These are phyloP conservation scores for Calocybe cyanea DNA, from an alignment of 768 basidiomycete genomes.

Conservation along the genomic window DNA sequence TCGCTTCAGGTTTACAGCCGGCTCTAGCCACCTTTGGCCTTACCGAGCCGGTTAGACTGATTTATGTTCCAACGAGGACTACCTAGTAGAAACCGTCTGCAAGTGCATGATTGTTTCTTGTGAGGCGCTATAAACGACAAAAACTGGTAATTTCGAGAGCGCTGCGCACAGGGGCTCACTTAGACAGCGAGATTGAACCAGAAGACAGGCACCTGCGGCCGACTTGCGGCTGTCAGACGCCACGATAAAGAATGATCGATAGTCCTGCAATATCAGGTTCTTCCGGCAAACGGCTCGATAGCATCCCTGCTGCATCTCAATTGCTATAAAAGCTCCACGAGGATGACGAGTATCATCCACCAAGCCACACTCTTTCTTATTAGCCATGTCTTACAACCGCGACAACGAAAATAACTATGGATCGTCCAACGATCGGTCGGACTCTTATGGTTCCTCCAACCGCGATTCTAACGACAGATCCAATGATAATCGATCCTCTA, in stretches of 20 bases:
- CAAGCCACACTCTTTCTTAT: background rate
- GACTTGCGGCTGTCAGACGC: constrained; percentile 15
- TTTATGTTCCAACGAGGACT: no score
- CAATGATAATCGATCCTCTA: constrained; percentile 11
- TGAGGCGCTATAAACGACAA: no score
- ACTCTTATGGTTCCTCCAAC: constrained; percentile 22
- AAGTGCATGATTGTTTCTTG: no score
- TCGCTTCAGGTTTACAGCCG: no score
- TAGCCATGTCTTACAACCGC: constrained; percentile 21
- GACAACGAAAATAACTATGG: constrained; percentile 13
- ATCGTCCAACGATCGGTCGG: constrained; percentile 18
- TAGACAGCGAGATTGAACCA: no score
- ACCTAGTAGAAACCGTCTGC: no score
- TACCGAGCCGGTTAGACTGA: no score
- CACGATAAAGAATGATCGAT: constrained; percentile 8
- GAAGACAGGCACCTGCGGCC: no score
- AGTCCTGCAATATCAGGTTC: background rate
- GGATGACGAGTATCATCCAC: background rate
- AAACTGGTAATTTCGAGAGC: no score
- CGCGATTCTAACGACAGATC: constrained; percentile 6
- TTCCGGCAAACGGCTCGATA: background rate
- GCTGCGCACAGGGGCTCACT: no score
- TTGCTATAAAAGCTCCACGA: background rate
- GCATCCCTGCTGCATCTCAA: background rate
- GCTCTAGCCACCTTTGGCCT: no score